Evolutionary conservation across 2,329 filamentous ascomycete species (phyloP).

Genomic region (Aspergillus ochraceoroseus): DNA sequence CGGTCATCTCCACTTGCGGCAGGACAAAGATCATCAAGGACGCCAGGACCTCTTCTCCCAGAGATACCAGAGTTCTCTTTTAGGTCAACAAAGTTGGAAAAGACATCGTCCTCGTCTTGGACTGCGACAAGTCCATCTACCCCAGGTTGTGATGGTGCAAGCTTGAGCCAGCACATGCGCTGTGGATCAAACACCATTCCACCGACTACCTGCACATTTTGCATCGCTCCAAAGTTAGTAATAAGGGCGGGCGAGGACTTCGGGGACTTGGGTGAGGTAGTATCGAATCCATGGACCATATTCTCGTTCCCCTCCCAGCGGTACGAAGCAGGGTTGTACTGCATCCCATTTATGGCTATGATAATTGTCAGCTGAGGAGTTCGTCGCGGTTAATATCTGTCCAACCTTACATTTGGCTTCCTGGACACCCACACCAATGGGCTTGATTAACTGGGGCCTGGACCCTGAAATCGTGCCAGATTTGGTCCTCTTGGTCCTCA

Average conservation of each 20-base stretch:
- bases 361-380: conserved; percentile 13
- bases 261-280: conserved; percentile 42
- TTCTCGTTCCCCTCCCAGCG: conserved; percentile 97
- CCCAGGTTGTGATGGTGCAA: conserved; percentile 48
- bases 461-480: conserved; percentile 31
- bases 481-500: conserved; percentile 44
- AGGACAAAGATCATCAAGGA: conserved; percentile 26
- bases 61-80: conserved; percentile 55
- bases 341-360: conserved; percentile 86
- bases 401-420: conserved; percentile 69
- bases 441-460: conserved; percentile 86
- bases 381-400: conserved; percentile 3
- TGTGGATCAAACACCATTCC: conserved; percentile 98
- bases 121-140: conserved; percentile 46
- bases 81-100: conserved; percentile 89
- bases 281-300: conserved; percentile 69
- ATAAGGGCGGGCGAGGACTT: conserved; percentile 65
- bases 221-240: conserved; percentile 76
- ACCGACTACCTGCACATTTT: conserved; percentile 89
- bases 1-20: conserved; percentile 36
- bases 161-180: conserved; percentile 95
- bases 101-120: conserved; percentile 87
- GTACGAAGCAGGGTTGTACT: conserved; percentile 80
- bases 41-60: conserved; percentile 22
- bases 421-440: conserved; percentile 66